Conservation (phyloP, 2,329 filamentous ascomycete genomes). For the Grosmannia clavigera region DNA sequence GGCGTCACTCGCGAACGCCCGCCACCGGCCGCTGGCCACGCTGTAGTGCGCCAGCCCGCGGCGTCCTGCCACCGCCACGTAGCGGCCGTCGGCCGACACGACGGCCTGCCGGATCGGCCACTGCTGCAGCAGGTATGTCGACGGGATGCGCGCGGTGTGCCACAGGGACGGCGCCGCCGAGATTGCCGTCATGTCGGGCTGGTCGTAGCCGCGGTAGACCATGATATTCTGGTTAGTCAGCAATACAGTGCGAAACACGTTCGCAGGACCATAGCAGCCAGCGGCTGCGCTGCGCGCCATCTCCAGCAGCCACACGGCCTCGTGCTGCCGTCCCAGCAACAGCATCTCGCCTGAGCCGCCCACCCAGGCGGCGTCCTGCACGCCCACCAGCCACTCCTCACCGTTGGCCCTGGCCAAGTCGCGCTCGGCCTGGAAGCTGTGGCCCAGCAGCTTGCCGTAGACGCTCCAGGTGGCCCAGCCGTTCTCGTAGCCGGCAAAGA, state of each 20-base stretch:
- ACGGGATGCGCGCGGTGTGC: conserved; percentile 81
- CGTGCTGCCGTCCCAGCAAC: conserved; percentile 56
- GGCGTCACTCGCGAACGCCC: conserved; percentile 71
- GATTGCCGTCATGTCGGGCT: conserved; percentile 80
- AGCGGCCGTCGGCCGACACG: conserved; percentile 83
- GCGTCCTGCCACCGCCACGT: conserved; percentile 89
- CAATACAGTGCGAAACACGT: conserved; percentile 77
- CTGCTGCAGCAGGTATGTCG: conserved; percentile 75
- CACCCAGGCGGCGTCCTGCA: conserved; percentile 72
- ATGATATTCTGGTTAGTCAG: conserved; percentile 82
- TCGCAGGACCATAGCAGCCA: conserved; percentile 82
- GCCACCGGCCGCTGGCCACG: conserved; percentile 87
- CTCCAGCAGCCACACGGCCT: conserved; percentile 76
- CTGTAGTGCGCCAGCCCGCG: conserved; percentile 93
- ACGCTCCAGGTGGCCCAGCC: conserved; percentile 98
- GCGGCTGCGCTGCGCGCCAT: conserved; percentile 91
- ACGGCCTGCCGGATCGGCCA: conserved; percentile 86
- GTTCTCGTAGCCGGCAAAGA: conserved; percentile 84
- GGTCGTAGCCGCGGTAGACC: conserved; percentile 85
- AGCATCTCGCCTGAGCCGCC: conserved; percentile 79
- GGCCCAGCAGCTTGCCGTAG: conserved; percentile 80
- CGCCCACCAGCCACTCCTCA: conserved; percentile 75
- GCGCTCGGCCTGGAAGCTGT: conserved; percentile 64
- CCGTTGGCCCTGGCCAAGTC: conserved; percentile 51
- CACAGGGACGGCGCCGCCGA: conserved; percentile 89